These are phyloP conservation scores for Candida alai DNA, from an alignment of 805 yeast species.

Conservation along the genomic window DNA sequence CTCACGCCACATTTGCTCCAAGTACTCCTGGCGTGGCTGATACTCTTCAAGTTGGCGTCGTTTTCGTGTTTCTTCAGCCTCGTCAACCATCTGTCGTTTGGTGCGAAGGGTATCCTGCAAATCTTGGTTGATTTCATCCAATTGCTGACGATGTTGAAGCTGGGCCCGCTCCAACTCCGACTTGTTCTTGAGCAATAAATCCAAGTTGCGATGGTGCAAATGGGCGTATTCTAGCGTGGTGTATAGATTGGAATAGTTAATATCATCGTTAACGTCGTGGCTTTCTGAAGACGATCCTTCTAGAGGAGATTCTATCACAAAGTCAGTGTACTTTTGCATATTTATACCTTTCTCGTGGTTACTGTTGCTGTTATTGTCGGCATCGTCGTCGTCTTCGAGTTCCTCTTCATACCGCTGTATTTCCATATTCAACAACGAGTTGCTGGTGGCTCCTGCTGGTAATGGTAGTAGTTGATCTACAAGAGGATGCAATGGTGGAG, in stretches of 20 bases:
- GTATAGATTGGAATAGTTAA: slow-evolving; percentile 18
- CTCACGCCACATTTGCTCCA: slow-evolving; percentile 49
- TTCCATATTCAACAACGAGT: slow-evolving; percentile 13
- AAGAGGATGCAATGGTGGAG: slow-evolving; percentile 17
- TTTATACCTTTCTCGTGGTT: slow-evolving; percentile 31
- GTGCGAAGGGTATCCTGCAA: slow-evolving; percentile 20
- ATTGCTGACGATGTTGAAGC: slow-evolving; percentile 25
- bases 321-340: slow-evolving; percentile 23
- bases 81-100: slow-evolving; percentile 43
- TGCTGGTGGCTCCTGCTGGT: slow-evolving; percentile 5
- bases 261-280: background rate
- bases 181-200: slow-evolving; percentile 28
- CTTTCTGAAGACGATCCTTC: slow-evolving; percentile 5
- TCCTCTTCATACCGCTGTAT: slow-evolving; percentile 27
- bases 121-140: slow-evolving; percentile 21
- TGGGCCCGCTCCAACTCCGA: slow-evolving; percentile 35
- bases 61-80: slow-evolving; percentile 39
- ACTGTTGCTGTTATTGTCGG: no score
- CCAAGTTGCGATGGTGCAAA: slow-evolving; percentile 39
- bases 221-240: slow-evolving; percentile 38
- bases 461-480: slow-evolving; percentile 19
- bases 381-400: slow-evolving; percentile 16
- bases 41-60: slow-evolving; percentile 38
- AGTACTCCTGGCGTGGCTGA: slow-evolving; percentile 42
- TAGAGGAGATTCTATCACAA: slow-evolving; percentile 13